These are phyloP conservation scores for Pseudodiploospora longispora DNA, from an alignment of 2,329 filamentous ascomycete genomes.

Conservation along the genomic window DNA sequence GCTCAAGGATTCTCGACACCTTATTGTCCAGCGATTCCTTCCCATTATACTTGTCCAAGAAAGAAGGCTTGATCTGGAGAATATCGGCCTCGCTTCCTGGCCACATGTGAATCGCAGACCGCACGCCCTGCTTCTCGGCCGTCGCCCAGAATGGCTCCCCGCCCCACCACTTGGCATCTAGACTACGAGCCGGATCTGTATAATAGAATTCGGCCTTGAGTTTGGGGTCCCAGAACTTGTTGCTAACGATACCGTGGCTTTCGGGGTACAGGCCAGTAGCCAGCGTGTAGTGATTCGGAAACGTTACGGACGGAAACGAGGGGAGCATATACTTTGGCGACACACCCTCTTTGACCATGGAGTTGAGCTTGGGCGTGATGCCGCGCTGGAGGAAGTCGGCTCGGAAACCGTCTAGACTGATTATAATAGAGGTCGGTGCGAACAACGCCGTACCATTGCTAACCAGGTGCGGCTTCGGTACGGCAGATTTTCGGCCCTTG, in stretches of 20 bases:
- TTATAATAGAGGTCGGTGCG: constrained; percentile 82
- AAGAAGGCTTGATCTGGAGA: constrained; percentile 62
- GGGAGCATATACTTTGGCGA: constrained; percentile 90
- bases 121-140: constrained; percentile 72
- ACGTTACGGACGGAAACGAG: constrained; percentile 92
- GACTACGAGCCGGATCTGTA: constrained; percentile 64
- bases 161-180: constrained; percentile 88
- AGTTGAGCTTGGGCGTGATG: constrained; percentile 72
- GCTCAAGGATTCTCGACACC: constrained; percentile 68
- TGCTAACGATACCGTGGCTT: constrained; percentile 85
- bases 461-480: constrained; percentile 27
- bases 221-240: constrained; percentile 85
- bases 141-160: constrained; percentile 93
- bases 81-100: constrained; percentile 90
- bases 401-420: constrained; percentile 92
- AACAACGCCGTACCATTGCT: constrained; percentile 87
- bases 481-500: constrained; percentile 30
- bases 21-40: constrained; percentile 68
- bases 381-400: constrained; percentile 84
- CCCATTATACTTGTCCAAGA: constrained; percentile 78
- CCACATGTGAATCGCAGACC: constrained; percentile 94
- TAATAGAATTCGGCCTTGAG: constrained; percentile 79
- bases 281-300: constrained; percentile 92
- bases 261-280: constrained; percentile 90
- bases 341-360: constrained; percentile 73